These are phyloP conservation scores for Grosmannia penicillata DNA, from an alignment of 2,329 filamentous ascomycete genomes.

Conservation along the genomic window DNA sequence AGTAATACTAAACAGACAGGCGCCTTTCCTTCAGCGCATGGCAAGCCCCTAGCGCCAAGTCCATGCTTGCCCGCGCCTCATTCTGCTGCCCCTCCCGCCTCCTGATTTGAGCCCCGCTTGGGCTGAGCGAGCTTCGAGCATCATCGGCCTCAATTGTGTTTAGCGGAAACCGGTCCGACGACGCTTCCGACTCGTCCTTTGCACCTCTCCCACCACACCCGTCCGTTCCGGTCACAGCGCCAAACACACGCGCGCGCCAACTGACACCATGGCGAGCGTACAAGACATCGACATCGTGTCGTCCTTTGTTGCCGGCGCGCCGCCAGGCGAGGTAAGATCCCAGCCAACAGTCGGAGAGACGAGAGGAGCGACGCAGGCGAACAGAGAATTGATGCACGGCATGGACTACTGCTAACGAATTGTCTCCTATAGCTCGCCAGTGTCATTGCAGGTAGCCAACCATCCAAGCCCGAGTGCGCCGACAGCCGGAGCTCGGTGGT, in stretches of 20 bases:
- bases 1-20: no score
- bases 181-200: no score
- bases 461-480: no score
- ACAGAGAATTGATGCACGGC: no score
- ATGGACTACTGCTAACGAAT: no score
- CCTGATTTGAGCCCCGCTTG: constrained; percentile 3
- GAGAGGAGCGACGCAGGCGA: no score
- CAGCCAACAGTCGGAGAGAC: background rate
- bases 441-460: constrained; percentile 57
- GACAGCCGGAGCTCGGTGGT: no score
- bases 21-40: no score
- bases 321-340: constrained; percentile 74
- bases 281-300: constrained; percentile 46
- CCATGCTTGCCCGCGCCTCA: background rate
- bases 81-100: background rate
- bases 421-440: constrained; percentile 7
- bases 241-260: no score
- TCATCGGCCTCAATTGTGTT: background rate
- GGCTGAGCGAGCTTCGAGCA: background rate
- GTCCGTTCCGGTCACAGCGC: no score
- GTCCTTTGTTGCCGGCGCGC: constrained; percentile 84
- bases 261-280: constrained; percentile 17
- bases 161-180: no score
- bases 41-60: background rate
- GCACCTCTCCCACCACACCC: no score